Base-by-base conservation (phyloP, 108 stramenopile species). In the Skeletonema costatum region DNA sequence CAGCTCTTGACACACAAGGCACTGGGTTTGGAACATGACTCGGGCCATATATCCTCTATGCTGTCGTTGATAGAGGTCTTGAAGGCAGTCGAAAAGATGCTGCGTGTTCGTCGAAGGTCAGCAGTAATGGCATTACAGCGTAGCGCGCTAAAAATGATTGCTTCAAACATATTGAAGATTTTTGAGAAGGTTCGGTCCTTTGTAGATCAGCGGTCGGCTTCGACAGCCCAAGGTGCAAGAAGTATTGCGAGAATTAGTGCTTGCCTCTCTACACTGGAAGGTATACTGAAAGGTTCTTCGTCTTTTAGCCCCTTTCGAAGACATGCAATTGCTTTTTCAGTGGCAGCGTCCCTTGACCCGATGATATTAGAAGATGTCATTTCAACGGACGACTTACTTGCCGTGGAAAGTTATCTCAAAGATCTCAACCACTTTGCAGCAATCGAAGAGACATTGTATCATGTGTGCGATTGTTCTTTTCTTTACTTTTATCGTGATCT, bases 41-140 rank as follows among this genome's bases (percentile, higher is more conserved):
- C 67, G 7, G 30, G 62, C 3, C 75, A 84, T 48, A 32, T 84
- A 33, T 16, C 64, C 11, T 58, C 82, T 12, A 41, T 81, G n/a
- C 19, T 77, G 25, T 64, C 69, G 1, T 64, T 87, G 25, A 44
- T 82, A n/a, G 74, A 74, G 12, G 73, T 79, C 3, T 51, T 85
- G 42, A 87, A 87, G 70, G 64, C 75, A 12, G 71, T 87, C n/a
- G 85, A 87, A 44, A 69, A 80, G 51, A 70, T 77, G 79, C 76
- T 87, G 25, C 50, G 76, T 32, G 75, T 71, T 14, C 73, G 84
- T 48, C 65, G 85, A 41, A 77, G 87, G 33, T 38, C 78, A 5
- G 76, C 76, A 17, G 77, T 85, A 35, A 21, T 82, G 41, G 29
- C 81, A 19, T 68, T 73, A 44, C 82, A 83, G n/a, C 73, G 76